These are phyloP conservation scores for Fraxinus nigra DNA, from an alignment of 305 asterid species.

Conservation along the genomic window DNA sequence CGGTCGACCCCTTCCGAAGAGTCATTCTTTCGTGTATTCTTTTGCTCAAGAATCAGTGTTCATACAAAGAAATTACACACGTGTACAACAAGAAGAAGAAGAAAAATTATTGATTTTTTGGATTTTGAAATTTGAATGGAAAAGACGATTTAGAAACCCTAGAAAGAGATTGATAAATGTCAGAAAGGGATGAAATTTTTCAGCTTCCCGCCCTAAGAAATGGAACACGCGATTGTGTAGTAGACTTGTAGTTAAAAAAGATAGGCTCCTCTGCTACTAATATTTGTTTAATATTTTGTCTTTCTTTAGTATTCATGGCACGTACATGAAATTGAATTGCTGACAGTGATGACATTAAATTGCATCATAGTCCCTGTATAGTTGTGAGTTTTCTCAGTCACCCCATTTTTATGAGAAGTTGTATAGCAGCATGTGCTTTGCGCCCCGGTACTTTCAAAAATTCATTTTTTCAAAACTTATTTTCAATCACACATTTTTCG, in stretches of 20 bases:
- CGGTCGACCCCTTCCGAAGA: constrained; percentile 70
- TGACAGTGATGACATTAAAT: not conserved
- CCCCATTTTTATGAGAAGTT: not conserved
- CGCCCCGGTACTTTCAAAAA: too few relatives aligned
- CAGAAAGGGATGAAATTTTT: constrained; percentile 21
- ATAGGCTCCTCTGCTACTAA: not conserved
- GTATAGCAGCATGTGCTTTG: too few relatives aligned
- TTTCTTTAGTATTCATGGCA: not conserved
- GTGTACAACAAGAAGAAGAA: not conserved
- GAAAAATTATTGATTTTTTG: constrained; percentile 18
- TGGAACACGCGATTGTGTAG: constrained; percentile 9
- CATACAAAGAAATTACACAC: not conserved
- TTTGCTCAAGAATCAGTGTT: constrained; percentile 1
- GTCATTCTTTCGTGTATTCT: constrained; percentile 36
- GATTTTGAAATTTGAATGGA: constrained; percentile 13
- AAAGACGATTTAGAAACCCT: constrained; percentile 31
- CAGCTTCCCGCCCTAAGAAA: constrained; percentile 63
- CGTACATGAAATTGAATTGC: not conserved
- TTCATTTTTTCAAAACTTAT: too few relatives aligned
- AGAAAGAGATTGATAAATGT: constrained; percentile 6
- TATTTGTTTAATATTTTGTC: not conserved
- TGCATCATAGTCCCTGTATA: not conserved
- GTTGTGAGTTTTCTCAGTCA: not conserved
- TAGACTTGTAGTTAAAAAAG: not conserved
- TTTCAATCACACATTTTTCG: too few relatives aligned